Base-by-base conservation (phyloP, 2,329 filamentous ascomycete species). In the Aspergillus pseudoglaucus region DNA sequence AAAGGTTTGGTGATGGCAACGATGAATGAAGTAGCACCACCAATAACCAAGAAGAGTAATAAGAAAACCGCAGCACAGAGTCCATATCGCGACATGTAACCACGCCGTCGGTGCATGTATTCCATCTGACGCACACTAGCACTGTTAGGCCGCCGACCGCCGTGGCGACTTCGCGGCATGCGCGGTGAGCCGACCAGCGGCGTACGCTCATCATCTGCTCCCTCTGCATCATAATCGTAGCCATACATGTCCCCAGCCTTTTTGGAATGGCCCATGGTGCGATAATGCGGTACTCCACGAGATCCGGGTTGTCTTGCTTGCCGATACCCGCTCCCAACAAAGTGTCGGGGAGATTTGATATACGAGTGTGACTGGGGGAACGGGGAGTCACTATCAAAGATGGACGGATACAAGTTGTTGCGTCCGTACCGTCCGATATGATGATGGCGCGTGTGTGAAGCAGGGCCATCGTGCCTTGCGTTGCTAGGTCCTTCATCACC, bases 1-100 rank as follows among this genome's bases (percentile, higher is more conserved):
- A 98, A 79, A 6, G 90, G 88, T 62, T 95, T 90, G 25, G 90
- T 95, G 17, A 90, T 91, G 41, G 90, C 88, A 68, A 96, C 86
- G 69, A 96, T 83, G 66, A 97, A 93, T 18, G 86, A 88, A 33
- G 93, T 84, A 8, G 88, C 86, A 38, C 88, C 88, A n/a, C 89
- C 84, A 42, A 94, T 80, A 38, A 96, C 81, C 14, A 95, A 74
- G 33, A 93, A 70, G 18, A 96, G 72, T 72, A 96, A 83, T 53
- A 94, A 77, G 2, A 85, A 83, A n/a, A 95, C 78, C 10, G 95
- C 80, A 9, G 94, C 75, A 63, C 90, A 97, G 47, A 89, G 88
- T n/a, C 89, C 88, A 59, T 90, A 88, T 30, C 87, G 82, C 74
- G 67, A 85, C 65, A 72, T 87, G 78, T 59, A 87, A 76, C 81